A percentile compares a stretch with the other conserved stretches of the same genome.
phyloP scores from a whole-genome alignment of 805 yeast species.

The Saccharomyces mikatae region DNA sequence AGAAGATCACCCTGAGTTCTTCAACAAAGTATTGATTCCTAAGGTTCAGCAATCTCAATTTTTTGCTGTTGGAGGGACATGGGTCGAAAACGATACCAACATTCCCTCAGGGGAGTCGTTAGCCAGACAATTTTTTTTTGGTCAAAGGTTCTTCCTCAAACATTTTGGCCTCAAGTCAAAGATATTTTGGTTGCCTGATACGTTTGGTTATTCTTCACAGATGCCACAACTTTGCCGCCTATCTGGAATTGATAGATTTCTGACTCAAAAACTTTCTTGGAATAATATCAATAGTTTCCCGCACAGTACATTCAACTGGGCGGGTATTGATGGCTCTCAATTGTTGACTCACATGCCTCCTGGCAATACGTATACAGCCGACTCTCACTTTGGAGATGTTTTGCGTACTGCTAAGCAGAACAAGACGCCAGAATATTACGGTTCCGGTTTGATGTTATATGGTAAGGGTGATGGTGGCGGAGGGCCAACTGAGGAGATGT shows the following conservation, averaged over 20 bases:
- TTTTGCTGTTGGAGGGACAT: constrained; percentile 89
- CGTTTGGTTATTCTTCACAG: constrained; percentile 94
- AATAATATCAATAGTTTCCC: constrained; percentile 91
- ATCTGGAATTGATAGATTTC: constrained; percentile 77
- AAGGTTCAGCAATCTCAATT: constrained; percentile 68
- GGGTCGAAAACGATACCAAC: constrained; percentile 97
- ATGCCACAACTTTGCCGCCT: constrained; percentile 84
- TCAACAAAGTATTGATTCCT: constrained; percentile 46
- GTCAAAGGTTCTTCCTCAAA: constrained; percentile 76
- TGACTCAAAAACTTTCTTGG: constrained; percentile 95
- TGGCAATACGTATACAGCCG: constrained; percentile 88
- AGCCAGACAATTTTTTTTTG: constrained; percentile 79
- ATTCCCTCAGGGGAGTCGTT: constrained; percentile 91
- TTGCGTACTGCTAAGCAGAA: constrained; percentile 71
- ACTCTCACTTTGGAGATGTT: constrained; percentile 89
- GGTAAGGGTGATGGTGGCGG: constrained; percentile 99
- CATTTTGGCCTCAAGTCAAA: constrained; percentile 71
- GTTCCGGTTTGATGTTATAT: constrained; percentile 70
- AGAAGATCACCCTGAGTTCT: constrained; percentile 78
- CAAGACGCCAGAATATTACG: constrained; percentile 73
- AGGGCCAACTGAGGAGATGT: constrained; percentile 90
- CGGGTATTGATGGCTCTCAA: constrained; percentile 88
- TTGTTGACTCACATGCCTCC: constrained; percentile 97
- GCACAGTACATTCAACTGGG: constrained; percentile 87
- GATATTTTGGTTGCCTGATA: constrained; percentile 93